phyloP scores from a whole-genome alignment of 176 grass and related monocot species.

The Miscanthus lutarioriparius region DNA sequence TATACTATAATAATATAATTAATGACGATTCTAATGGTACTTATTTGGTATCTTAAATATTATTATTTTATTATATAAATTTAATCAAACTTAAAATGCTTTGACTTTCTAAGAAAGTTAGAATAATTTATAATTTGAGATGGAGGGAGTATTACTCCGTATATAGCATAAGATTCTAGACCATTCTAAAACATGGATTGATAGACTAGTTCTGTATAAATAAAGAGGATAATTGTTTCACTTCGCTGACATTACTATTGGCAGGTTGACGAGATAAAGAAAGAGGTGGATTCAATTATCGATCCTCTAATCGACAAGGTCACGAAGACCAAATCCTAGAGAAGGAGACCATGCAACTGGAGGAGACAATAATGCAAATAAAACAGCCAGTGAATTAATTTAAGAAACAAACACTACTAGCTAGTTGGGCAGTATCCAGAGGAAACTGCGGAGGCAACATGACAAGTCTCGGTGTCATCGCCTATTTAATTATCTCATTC shows the following conservation, averaged over 20 bases:
- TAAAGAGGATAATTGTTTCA: not conserved
- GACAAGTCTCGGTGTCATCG: not conserved
- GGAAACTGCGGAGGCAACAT: not conserved
- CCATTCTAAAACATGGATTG: too few species aligned
- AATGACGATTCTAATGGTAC: too few species aligned
- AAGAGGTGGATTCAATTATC: conserved; percentile 45
- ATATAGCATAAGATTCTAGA: too few species aligned
- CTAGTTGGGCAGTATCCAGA: not conserved
- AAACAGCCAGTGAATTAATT: not conserved
- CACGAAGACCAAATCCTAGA: not conserved
- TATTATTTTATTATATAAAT: too few species aligned
- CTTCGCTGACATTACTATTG: not conserved
- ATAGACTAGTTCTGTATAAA: too few species aligned
- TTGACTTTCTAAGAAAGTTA: too few species aligned
- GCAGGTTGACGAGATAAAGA: conserved; percentile 56
- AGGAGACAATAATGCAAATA: not conserved
- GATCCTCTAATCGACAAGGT: conserved; percentile 44
- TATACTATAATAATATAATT: too few species aligned
- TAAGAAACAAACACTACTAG: not conserved
- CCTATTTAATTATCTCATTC: not conserved
- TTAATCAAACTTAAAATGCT: too few species aligned
- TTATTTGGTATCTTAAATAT: too few species aligned
- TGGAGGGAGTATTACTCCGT: too few species aligned
- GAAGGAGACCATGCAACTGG: not conserved
- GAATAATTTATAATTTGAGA: too few species aligned